Percentiles rank a stretch among this genome's conserved stretches.
Evolutionary conservation across 768 basidiomycete genomes (phyloP).

Genomic region (Leccinum broughii): DNA sequence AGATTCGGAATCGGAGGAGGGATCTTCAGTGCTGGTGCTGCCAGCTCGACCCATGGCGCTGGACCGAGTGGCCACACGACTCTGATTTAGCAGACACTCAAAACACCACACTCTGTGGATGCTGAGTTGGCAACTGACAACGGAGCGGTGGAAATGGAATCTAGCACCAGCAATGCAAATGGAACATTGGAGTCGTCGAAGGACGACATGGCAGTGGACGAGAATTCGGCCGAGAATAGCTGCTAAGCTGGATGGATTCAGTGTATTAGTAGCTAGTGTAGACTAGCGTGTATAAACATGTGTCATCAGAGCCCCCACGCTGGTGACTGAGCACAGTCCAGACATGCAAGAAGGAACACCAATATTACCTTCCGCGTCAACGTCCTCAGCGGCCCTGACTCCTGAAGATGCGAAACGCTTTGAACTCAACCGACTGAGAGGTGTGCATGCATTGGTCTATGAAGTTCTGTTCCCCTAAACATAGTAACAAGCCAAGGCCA

Average conservation of each 20-base stretch:
- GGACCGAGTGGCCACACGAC: conserved; percentile 74
- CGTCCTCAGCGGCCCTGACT: conserved; percentile 38
- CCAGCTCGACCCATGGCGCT: conserved; percentile 63
- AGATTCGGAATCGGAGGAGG: conserved; percentile 71
- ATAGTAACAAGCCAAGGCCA: conserved; percentile 62
- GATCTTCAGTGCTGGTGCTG: conserved; percentile 63
- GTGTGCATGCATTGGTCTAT: conserved; percentile 34
- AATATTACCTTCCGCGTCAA: conserved; percentile 5
- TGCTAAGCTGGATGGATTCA: background rate
- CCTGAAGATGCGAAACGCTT: conserved; percentile 72
- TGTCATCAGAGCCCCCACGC: conserved; percentile 14
- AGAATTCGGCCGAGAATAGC: conserved; percentile 15
- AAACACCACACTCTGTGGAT: conserved; percentile 34
- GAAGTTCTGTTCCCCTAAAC: conserved; percentile 1
- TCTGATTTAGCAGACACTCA: conserved; percentile 31
- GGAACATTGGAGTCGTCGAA: conserved; percentile 20
- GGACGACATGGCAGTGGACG: conserved; percentile 29
- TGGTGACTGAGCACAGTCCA: background rate
- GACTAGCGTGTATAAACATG: conserved; percentile 11
- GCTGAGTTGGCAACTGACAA: conserved; percentile 29
- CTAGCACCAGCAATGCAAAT: conserved; percentile 17
- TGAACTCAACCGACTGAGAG: conserved; percentile 79
- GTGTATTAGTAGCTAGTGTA: background rate
- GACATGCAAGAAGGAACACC: conserved; percentile 11
- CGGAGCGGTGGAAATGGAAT: conserved; percentile 18